Evolutionary conservation across 2,329 filamentous ascomycete species (phyloP).

Genomic region (Dothidotthia symphoricarpi): DNA sequence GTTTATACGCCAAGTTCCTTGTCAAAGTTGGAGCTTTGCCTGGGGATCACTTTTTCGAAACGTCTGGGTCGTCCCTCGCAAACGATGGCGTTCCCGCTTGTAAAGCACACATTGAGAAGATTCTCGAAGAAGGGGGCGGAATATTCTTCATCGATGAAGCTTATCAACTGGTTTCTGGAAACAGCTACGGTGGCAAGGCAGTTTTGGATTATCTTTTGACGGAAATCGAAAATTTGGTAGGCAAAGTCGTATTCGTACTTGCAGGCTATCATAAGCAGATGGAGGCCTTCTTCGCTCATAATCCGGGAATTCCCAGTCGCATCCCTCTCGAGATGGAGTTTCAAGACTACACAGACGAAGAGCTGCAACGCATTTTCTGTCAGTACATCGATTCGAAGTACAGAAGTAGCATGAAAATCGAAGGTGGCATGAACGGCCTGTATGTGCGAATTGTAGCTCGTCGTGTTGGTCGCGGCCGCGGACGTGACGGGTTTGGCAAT

Average conservation of each 20-base stretch:
- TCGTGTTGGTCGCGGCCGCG: constrained; percentile 62
- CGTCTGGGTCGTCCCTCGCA: constrained; percentile 65
- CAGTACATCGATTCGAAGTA: constrained; percentile 57
- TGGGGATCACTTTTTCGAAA: constrained; percentile 62
- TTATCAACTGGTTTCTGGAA: constrained; percentile 66
- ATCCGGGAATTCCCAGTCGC: constrained; percentile 67
- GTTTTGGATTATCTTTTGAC: constrained; percentile 71
- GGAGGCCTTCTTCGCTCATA: constrained; percentile 74
- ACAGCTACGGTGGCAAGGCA: constrained; percentile 56
- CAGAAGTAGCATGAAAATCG: constrained; percentile 55
- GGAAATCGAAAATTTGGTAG: constrained; percentile 69
- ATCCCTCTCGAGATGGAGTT: constrained; percentile 68
- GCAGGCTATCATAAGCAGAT: constrained; percentile 73
- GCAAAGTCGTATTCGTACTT: constrained; percentile 69
- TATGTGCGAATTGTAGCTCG: constrained; percentile 63
- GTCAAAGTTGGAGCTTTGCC: constrained; percentile 61
- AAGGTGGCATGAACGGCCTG: constrained; percentile 59
- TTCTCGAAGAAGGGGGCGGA: constrained; percentile 62
- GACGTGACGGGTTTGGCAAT: constrained; percentile 69
- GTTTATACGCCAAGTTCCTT: constrained; percentile 67
- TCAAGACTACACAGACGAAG: constrained; percentile 64
- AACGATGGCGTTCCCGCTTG: constrained; percentile 60
- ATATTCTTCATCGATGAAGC: constrained; percentile 77
- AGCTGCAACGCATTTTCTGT: constrained; percentile 62
- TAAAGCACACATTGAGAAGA: constrained; percentile 56